Percentiles rank a stretch among this genome's conserved stretches.
Evolutionary conservation across 2,329 filamentous ascomycete genomes (phyloP).

Genomic region (Orbilia quercus): DNA sequence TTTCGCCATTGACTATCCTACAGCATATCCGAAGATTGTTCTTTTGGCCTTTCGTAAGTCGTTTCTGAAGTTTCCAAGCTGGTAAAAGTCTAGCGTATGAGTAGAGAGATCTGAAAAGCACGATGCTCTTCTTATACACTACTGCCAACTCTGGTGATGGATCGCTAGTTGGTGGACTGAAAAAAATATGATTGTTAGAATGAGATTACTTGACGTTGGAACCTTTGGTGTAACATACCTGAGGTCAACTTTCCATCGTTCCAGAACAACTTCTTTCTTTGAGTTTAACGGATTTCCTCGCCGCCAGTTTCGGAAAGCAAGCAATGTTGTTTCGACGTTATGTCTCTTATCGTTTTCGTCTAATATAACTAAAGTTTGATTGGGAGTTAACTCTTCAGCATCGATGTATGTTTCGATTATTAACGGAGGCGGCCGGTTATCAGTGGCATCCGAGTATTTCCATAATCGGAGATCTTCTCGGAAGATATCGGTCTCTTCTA

Average conservation of each 20-base stretch:
- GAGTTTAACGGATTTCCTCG: conserved; percentile 61
- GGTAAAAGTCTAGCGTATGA: conserved; percentile 84
- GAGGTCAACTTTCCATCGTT: conserved; percentile 89
- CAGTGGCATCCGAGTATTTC: conserved; percentile 81
- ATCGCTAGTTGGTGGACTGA: conserved; percentile 42
- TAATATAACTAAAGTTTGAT: conserved; percentile 85
- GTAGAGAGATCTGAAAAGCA: conserved; percentile 90
- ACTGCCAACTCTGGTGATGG: conserved; percentile 74
- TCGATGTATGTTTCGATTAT: conserved; percentile 92
- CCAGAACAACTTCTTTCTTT: conserved; percentile 81
- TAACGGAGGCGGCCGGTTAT: conserved; percentile 81
- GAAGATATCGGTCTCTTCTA: conserved; percentile 91
- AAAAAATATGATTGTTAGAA: conserved; percentile 12
- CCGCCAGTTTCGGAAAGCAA: conserved; percentile 67
- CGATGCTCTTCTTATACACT: conserved; percentile 96
- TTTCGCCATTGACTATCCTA: conserved; percentile 76
- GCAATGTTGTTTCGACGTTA: conserved; percentile 88
- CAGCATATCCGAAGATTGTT: conserved; percentile 79
- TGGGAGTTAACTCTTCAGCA: conserved; percentile 79
- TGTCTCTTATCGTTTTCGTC: conserved; percentile 91
- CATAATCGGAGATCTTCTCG: conserved; percentile 82
- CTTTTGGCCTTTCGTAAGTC: conserved; percentile 74
- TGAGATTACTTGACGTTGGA: background rate
- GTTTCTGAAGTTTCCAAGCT: conserved; percentile 84
- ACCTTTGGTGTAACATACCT: conserved; percentile 67